These are phyloP conservation scores for Plasmodium relictum DNA, from an alignment of 169 alveolate genomes.

Conservation along the genomic window DNA sequence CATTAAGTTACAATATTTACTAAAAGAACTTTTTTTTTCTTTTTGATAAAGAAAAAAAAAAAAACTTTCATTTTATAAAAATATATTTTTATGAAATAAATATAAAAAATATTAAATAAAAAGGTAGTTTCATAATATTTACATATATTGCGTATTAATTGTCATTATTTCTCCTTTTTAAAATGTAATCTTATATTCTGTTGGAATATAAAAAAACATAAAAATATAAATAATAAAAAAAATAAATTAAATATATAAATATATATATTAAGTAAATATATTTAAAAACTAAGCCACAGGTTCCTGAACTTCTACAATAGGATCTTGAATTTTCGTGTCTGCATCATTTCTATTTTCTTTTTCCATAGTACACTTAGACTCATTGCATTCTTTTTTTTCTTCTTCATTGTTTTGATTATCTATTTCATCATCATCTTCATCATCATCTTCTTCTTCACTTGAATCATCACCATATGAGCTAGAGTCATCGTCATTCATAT, in stretches of 20 bases:
- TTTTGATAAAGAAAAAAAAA: conserved; percentile 12
- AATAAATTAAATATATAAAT: neutral
- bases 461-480: conserved; percentile 74
- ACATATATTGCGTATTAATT: conserved; percentile 4
- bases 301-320: conserved; percentile 69
- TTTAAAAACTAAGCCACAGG: conserved; percentile 61
- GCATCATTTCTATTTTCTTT: conserved; percentile 25
- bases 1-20: conserved; percentile 13
- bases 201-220: conserved; percentile 7
- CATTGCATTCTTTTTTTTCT: conserved; percentile 30
- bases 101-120: neutral
- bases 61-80: conserved; percentile 6
- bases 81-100: conserved; percentile 17
- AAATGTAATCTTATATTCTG: conserved; percentile 2
- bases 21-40: conserved; percentile 25
- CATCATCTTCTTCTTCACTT: conserved; percentile 70
- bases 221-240: neutral
- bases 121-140: conserved; percentile 11
- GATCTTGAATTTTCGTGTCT: conserved; percentile 52
- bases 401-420: conserved; percentile 28
- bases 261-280: neutral
- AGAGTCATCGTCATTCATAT: conserved; percentile 71
- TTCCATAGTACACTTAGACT: conserved; percentile 41
- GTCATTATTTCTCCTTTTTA: conserved; percentile 22
- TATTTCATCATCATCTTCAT: conserved; percentile 44